phyloP scores from a whole-genome alignment of 495 filamentous ascomycete species.

The Xylaria sp. region DNA sequence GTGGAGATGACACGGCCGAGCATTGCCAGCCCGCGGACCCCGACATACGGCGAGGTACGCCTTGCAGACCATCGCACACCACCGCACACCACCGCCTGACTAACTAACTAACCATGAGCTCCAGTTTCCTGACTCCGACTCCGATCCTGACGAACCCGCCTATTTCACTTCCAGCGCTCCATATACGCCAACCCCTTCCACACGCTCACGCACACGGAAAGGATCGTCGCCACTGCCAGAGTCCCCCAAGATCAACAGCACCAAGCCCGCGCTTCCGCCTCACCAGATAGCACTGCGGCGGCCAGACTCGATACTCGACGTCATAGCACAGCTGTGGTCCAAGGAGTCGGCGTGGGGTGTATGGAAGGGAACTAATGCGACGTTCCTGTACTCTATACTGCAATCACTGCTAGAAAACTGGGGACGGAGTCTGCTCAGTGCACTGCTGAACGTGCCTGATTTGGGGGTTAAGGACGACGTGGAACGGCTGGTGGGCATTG shows the following conservation, averaged over 20 bases:
- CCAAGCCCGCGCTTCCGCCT: slow-evolving; percentile 46
- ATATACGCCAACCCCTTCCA: slow-evolving; percentile 60
- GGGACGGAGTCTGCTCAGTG: slow-evolving; percentile 81
- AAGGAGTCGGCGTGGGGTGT: slow-evolving; percentile 89
- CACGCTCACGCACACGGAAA: slow-evolving; percentile 44
- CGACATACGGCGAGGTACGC: slow-evolving; percentile 59
- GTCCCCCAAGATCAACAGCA: slow-evolving; percentile 28
- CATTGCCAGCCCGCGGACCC: slow-evolving; percentile 46
- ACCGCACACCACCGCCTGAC: too few species aligned
- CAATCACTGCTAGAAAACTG: slow-evolving; percentile 85
- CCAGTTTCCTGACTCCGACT: slow-evolving; percentile 63
- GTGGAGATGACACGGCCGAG: slow-evolving; percentile 36
- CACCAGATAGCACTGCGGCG: slow-evolving; percentile 72
- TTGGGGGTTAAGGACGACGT: slow-evolving; percentile 65
- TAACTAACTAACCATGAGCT: slow-evolving; percentile 25
- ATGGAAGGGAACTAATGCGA: slow-evolving; percentile 93
- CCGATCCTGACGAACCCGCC: slow-evolving; percentile 77
- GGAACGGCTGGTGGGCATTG: slow-evolving; percentile 61
- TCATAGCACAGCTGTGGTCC: slow-evolving; percentile 83
- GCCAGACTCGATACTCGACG: slow-evolving; percentile 76
- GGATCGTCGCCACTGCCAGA: slow-evolving; percentile 43
- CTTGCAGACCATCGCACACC: not conserved
- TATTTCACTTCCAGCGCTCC: slow-evolving; percentile 85
- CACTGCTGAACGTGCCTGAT: slow-evolving; percentile 83
- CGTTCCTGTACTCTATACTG: slow-evolving; percentile 86